Evolutionary conservation across 1,284 basidiomycete species (phyloP), one percentile per base, ranked within the genome.

Genomic region (Papiliotrema laurentii): DNA sequence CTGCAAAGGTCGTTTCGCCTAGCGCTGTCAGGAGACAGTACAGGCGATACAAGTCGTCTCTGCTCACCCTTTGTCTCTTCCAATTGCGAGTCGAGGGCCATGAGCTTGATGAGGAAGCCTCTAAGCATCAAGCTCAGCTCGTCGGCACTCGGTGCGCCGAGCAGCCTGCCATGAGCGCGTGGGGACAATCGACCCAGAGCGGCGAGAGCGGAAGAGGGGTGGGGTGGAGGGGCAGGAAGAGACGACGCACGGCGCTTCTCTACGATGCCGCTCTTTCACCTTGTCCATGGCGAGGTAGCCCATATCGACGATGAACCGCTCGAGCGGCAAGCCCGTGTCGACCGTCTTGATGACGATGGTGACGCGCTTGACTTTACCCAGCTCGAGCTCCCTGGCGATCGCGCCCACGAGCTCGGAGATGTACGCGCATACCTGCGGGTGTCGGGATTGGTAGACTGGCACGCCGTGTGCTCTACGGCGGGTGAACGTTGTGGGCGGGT

Each of bases 371-470:
- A 66, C 41, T 24, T 51, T 59, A 3, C 67, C 67, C 19, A 27
- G 30, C 30, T 58, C 51, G 24, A 97, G 76, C 67, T 96, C 90
- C 50, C 86, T 83, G 5, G 78, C 76, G 6, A 92, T 70, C 14
- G 87, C 84, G 53, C 83, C 83, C 45, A 90, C 78, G 0, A 88
- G 85, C 11, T 85, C 84, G 9, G 86, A 82, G 43, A 97, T 85
- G 70, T 97, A 97, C 38, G 87, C 83, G 60, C 88, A 87, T 42
- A 97, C 76, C 25, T 81, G 81, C 0, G 91, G 90, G 64, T 93
- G 89, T 5, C 90, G 85, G 4, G 88, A 90, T 72, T 96, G 89
- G 66, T 85, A 96, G 19, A 94, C 89, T 0, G 89, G 85, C 0
- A 86, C 86, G 47, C 88, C 83, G 72, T 92, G 94, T 67, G 90